These are phyloP conservation scores for Brassica nigra DNA, from an alignment of 345 rosid genomes.

Conservation along the genomic window DNA sequence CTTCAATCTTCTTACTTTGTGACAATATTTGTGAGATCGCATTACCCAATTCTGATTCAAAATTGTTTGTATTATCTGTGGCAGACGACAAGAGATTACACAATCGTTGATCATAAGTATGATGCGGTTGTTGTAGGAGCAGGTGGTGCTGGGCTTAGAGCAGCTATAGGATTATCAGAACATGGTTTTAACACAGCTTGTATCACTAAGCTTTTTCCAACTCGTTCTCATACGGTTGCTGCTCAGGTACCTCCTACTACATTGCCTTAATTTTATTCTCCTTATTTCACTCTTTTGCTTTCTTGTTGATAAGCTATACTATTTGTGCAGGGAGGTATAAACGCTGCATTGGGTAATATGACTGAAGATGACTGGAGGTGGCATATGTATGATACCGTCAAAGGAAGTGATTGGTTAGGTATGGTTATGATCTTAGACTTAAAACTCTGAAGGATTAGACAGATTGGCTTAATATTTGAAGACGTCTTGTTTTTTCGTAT, in stretches of 20 bases:
- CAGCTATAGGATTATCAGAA: constrained; percentile 92
- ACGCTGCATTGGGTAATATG: constrained; percentile 96
- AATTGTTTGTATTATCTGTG: not conserved
- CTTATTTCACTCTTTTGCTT: not conserved
- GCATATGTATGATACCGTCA: constrained; percentile 99
- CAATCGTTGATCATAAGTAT: constrained; percentile 87
- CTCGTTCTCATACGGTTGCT: constrained; percentile 95
- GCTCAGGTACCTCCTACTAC: constrained; percentile 63
- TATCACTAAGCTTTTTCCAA: constrained; percentile 90
- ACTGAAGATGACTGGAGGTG: constrained; percentile 96
- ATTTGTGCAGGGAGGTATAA: constrained; percentile 79
- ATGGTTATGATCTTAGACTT: constrained; percentile 21
- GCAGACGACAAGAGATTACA: constrained; percentile 55
- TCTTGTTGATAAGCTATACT: not conserved
- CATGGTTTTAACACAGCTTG: constrained; percentile 96
- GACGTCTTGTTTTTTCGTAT: not conserved
- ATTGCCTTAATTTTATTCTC: not conserved
- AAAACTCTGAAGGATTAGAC: not conserved
- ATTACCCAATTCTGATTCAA: not conserved
- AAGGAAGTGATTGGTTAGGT: constrained; percentile 99
- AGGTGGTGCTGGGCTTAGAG: constrained; percentile 94
- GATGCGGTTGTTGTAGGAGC: constrained; percentile 97
- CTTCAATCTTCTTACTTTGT: not conserved
- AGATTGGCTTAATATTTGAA: not conserved
- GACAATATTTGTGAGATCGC: not conserved